These are phyloP conservation scores for Scytalidium sp. DNA, from an alignment of 2,329 filamentous ascomycete species.

Conservation along the genomic window DNA sequence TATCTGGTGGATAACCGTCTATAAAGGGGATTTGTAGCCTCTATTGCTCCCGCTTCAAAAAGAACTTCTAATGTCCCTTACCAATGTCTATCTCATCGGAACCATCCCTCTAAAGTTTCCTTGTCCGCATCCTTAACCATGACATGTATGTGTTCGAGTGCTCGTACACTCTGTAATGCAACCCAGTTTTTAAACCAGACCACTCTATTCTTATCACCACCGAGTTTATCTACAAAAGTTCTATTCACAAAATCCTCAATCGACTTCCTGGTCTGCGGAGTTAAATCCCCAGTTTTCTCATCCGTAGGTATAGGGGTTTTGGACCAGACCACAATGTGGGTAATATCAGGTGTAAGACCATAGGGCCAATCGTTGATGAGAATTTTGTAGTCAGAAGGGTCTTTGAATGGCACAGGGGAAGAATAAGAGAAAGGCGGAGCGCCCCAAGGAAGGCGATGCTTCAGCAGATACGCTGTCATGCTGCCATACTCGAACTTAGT, in stretches of 20 bases:
- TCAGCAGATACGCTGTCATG: constrained; percentile 74
- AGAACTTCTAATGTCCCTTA: constrained; percentile 54
- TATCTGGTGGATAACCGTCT: not conserved
- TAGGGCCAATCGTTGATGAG: constrained; percentile 95
- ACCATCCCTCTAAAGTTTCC: constrained; percentile 52
- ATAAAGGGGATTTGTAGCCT: not conserved
- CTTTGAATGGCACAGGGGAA: constrained; percentile 43
- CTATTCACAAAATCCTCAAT: constrained; percentile 68
- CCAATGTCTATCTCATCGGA: constrained; percentile 36
- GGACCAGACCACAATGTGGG: constrained; percentile 91
- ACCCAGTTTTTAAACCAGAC: constrained; percentile 97
- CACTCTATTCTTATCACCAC: constrained; percentile 45
- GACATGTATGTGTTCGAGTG: constrained; percentile 88
- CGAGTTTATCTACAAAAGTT: constrained; percentile 63
- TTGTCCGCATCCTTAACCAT: constrained; percentile 54
- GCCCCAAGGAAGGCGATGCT: constrained; percentile 73
- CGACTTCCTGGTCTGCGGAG: constrained; percentile 57
- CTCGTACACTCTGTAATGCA: constrained; percentile 80
- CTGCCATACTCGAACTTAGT: constrained; percentile 73
- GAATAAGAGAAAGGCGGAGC: constrained; percentile 48
- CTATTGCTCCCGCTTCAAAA: not conserved
- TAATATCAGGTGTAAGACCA: constrained; percentile 60
- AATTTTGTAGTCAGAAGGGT: constrained; percentile 62
- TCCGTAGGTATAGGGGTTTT: constrained; percentile 79
- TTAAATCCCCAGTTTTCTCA: constrained; percentile 67